Base-by-base conservation (phyloP, 1,284 basidiomycete species). In the Ustilago sp. region DNA sequence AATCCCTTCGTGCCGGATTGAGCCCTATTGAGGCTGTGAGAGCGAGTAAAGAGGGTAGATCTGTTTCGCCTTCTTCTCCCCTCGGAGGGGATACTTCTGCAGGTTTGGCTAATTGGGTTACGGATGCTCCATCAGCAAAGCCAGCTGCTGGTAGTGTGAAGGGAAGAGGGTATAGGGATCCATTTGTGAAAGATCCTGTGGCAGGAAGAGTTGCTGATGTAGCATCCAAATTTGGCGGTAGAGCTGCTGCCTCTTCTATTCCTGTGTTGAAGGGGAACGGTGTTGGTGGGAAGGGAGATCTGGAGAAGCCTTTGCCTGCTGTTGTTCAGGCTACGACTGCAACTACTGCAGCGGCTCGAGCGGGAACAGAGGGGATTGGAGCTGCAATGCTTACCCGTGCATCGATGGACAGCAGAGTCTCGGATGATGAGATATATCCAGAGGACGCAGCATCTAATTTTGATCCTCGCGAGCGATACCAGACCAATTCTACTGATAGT, bases 391-490 rank as follows among this genome's bases (percentile, higher is more conserved):
- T 28, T 32, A 36, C n/a, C 3, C n/a, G 43, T 13, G 34, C 4
- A 23, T 60, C 57, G 12, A 38, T 56, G 8, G 68, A 71, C 28
- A 63, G 57, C 15, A 43, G 50, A 41, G 74, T 78, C 17, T 35
- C 50, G 0, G 81, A 81, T 39, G 79, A 80, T 39, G 79, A 80
- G 35, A 80, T 83, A 43, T 80, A 80, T 47, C 81, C 81, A 1
- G 81, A 83, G 52, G 81, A 83, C 43, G 80, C 81, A 8, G 81
- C 74, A 19, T 71, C 65, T 38, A 81, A 82, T 47, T 73, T 77
- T 34, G 65, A 69, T 41, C 48, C 64, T 3, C n/a, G 41, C 2
- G 63, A 62, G 2, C 52, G 31, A 9, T 50, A 59, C 19, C 58
- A 59, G 13, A 17, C 47, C 2, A 35, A 32, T 15, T 39, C 41